Evolutionary conservation across 371 early-diverging fungal genomes (phyloP), one percentile per base, ranked within the genome.

Genomic region (Rhizomucor miehei): DNA sequence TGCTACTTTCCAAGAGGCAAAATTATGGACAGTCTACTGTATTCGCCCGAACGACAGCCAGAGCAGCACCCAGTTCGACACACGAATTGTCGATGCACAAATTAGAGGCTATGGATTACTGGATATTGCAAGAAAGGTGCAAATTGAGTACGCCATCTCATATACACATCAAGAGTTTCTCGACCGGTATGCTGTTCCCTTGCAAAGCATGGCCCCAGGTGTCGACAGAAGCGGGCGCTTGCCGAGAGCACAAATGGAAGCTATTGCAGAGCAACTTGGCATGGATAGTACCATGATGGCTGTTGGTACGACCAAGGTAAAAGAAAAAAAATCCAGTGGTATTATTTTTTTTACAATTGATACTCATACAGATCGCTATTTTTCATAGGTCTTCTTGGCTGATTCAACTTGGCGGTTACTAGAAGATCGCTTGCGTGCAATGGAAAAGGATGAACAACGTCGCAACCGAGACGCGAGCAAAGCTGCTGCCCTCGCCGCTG

Each of bases 1-100:
- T 10, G 86, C 85, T 24, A 82, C 92, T 6, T 68, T 96, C 34
- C 83, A 85, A 51, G 90, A 89, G 55, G 90, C 94, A 1, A 85
- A 86, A 29, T 75, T 91, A 1, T 96, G 96, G 97, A 84, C 87
- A 53, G 71, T 95, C 24, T 75, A 87, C 59, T 93, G 92, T 74
- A 65, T 97, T 35, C 76, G 79, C 13, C 88, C 91, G 1, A 86
- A 88, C 58, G 82, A 85, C 51, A 67, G 74, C 6, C 71, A 74
- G 47, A 71, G 69, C 56, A 63, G 78, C 19, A 57, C 64, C 20
- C 55, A 63, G 41, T 81, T 86, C 64, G 90, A 91, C 60, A 50
- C 62, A 17, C 77, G 76, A 40, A 66, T 65, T 44, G 81, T 93
- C 8, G 51, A 66, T 49, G 56, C 71, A 13, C 91, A 93, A 63